Evolutionary conservation across 2,329 filamentous ascomycete species (phyloP), one percentile per base, ranked within the genome.

Genomic region (Nemania serpens): DNA sequence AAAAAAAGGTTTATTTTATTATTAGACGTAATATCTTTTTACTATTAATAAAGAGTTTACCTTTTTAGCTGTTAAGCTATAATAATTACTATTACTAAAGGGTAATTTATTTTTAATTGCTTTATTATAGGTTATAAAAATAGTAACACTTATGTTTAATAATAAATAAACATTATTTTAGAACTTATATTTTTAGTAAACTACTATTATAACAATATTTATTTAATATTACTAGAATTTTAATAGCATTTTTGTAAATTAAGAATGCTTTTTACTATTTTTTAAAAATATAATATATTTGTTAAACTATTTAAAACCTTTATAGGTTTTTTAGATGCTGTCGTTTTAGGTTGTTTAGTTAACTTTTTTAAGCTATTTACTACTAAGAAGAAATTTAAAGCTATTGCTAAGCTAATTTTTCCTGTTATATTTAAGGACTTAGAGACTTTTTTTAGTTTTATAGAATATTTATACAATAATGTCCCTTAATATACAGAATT

Each of bases 71-170:
- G 15, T 3, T 52, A 20, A 55, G 20, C 36, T 29, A 45, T 55
- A 55, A 45, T 15, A n/a, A 46, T 55, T 45, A 55, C 36, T 18
- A 55, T 15, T 25, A 12, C 20, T n/a, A 29, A 56, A 25, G 17
- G 29, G 1, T 33, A 47, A 18, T 56, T 15, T 39, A 56, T 7
- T 0, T n/a, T n/a, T n/a, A n/a, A n/a, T n/a, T n/a, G n/a, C n/a
- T n/a, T n/a, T n/a, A n/a, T n/a, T n/a, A n/a, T 47, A 59, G 47
- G 25, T 11, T 59, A 59, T 59, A 59, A 47, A 47, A 59, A 52
- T 48, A 52, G 25, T 17, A 54, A 59, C 17, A 18, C 10, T 1
- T 52, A 52, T 34, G 25, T 53, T 12, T 53, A 59, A 54, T 5
- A 33, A 9, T 34, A 54, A 53, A 59, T 52, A 54, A 41, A 59